These are phyloP conservation scores for Entomortierella beljakovae DNA, from an alignment of 192 early-diverging fungal genomes.

Conservation along the genomic window DNA sequence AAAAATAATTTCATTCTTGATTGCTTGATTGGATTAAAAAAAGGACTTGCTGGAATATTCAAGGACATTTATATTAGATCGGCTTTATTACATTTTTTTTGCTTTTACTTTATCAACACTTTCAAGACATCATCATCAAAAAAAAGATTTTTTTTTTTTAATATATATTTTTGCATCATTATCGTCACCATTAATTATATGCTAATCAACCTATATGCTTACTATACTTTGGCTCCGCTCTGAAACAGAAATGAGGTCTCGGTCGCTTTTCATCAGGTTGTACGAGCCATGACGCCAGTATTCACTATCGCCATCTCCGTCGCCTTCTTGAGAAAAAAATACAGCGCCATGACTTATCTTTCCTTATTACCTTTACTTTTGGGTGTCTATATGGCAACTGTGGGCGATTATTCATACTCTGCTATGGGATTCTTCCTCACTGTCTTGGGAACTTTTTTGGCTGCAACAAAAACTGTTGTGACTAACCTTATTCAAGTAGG, in stretches of 20 bases:
- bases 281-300: constrained; percentile 86
- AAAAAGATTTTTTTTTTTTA: too few relatives aligned
- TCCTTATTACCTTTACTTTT: constrained; percentile 73
- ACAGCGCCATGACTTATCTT: constrained; percentile 65
- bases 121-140: too few relatives aligned
- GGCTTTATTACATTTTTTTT: too few relatives aligned
- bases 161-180: too few relatives aligned
- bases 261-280: constrained; percentile 81
- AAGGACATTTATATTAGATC: too few relatives aligned
- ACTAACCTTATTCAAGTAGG: constrained; percentile 88
- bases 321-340: constrained; percentile 66
- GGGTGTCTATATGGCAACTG: constrained; percentile 88
- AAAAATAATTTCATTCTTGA: too few relatives aligned
- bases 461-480: constrained; percentile 84
- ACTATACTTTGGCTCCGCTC: not conserved
- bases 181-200: too few relatives aligned
- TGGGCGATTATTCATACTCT: constrained; percentile 83
- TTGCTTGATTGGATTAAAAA: too few relatives aligned
- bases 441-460: constrained; percentile 80
- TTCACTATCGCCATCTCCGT: constrained; percentile 79
- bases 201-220: not conserved
- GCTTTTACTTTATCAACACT: too few relatives aligned
- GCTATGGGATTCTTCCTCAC: constrained; percentile 81
- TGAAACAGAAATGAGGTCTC: constrained; percentile 43
- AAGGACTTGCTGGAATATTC: too few relatives aligned